Base-by-base conservation (phyloP, 176 grass and related monocot species). In the Aegilops tauschii region DNA sequence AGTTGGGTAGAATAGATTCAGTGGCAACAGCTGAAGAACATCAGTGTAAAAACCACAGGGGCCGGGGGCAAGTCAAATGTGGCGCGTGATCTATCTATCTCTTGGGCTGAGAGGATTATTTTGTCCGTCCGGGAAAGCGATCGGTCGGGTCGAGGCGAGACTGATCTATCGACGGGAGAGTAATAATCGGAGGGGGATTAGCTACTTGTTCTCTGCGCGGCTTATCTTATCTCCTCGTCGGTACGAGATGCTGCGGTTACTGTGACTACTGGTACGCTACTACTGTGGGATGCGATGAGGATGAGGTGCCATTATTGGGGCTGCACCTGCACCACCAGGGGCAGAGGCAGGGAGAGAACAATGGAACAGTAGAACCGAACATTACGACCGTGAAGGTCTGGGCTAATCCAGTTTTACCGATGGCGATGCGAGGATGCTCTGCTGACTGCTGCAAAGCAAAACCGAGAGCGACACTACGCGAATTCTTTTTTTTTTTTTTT, bases 271-370 rank as follows among this genome's bases (percentile, higher is more conserved):
- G 6, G 58, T 64, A 8, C 49, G 14, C 49, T 81, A 34, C 65
- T 65, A 86, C 83, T 80, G 79, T 75, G 37, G 61, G 87, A 92
- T 88, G 67, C 83, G 87, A 86, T 85, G 78, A 75, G 61, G 67
- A 27, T 83, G 34, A 66, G 32, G 50, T 2, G 3, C 54, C 66
- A 87, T 84, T 84, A 91, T 68, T 91, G 68, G 5, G 68, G 5
- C 16, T 47, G 56, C 74, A 82, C 35, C 49, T 52, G 49, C 49
- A 17, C 49, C 49, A 52, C 49, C 49, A 52, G 49, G 47, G 47
- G 13, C 5, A 18, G 4, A 16, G 34, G 10, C 27, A 45, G n/a
- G 20, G 7, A 52, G 7, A 52, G 64, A 82, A 54, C 64, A 82
- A 82, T 17, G 8, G 47, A 76, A 31, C 69, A 69, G 13, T 25